A percentile compares a stretch with the other conserved stretches of the same genome.
These are phyloP conservation scores for Verticillium longisporum DNA, from an alignment of 2,329 filamentous ascomycete species.

Conservation along the genomic window DNA sequence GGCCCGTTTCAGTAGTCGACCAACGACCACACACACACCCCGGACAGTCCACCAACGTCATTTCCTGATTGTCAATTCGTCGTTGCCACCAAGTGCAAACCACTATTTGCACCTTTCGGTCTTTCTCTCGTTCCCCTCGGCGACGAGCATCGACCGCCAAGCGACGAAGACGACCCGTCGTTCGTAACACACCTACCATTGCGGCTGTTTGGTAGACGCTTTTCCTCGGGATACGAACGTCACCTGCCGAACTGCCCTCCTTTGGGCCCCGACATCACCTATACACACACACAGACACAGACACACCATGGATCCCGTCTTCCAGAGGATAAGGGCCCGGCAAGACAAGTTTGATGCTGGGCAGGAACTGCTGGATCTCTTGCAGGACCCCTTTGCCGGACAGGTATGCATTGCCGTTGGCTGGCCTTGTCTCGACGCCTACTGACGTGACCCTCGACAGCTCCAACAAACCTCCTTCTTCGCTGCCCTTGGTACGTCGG, in stretches of 20 bases:
- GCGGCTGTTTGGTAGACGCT: background rate
- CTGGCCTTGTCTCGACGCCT: too few relatives aligned
- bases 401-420: slow-evolving; percentile 23
- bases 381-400: slow-evolving; percentile 43
- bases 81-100: background rate
- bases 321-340: background rate
- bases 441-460: slow-evolving; percentile 17
- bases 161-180: background rate
- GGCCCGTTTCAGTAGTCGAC: background rate
- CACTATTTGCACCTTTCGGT: background rate
- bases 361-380: slow-evolving; percentile 38
- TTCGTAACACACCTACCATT: background rate
- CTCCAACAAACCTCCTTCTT: slow-evolving; percentile 56
- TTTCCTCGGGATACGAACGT: background rate
- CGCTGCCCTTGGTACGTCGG: slow-evolving; percentile 72
- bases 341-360: slow-evolving; percentile 20
- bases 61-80: background rate
- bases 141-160: background rate
- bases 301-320: background rate
- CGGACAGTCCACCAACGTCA: background rate
- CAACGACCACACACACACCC: background rate
- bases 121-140: too few relatives aligned
- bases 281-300: too few relatives aligned
- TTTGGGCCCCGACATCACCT: background rate
- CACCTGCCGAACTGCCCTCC: background rate